Percentiles rank a stretch among this genome's conserved stretches.
These are phyloP conservation scores for Xylaria venustula DNA, from an alignment of 495 filamentous ascomycete species.

Conservation along the genomic window DNA sequence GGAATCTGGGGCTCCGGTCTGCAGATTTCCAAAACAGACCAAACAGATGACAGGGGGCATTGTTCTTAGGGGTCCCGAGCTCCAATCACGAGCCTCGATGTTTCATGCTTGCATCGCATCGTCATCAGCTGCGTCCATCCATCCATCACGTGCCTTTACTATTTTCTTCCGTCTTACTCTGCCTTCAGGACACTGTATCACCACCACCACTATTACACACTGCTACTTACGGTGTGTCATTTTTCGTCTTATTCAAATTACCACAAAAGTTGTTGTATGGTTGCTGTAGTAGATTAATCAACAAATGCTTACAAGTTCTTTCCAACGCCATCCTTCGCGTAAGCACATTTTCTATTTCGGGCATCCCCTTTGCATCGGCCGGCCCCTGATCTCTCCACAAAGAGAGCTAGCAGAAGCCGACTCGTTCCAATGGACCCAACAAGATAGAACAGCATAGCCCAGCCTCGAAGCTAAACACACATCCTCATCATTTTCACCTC, in stretches of 20 bases:
- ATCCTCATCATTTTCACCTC: background rate
- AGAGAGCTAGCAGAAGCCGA: background rate
- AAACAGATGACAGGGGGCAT: background rate
- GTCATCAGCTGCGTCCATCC: background rate
- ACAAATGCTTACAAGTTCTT: background rate
- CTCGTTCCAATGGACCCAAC: constrained; percentile 1
- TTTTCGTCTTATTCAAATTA: no score
- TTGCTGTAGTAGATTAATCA: no score
- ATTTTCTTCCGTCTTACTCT: background rate
- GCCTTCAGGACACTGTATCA: no score
- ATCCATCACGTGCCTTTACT: constrained; percentile 4
- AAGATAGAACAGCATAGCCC: background rate
- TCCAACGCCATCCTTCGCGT: background rate
- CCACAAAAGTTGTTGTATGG: no score
- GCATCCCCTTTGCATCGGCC: background rate
- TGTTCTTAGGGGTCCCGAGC: no score
- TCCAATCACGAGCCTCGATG: background rate
- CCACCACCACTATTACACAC: no score
- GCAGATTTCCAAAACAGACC: background rate
- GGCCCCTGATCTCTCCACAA: background rate
- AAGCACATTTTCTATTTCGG: background rate
- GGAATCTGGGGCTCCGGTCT: background rate
- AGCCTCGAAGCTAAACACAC: background rate
- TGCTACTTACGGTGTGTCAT: no score
- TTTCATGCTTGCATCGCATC: background rate